Conservation (phyloP, 2,329 filamentous ascomycete genomes). For the Zymoseptoria brevis region DNA sequence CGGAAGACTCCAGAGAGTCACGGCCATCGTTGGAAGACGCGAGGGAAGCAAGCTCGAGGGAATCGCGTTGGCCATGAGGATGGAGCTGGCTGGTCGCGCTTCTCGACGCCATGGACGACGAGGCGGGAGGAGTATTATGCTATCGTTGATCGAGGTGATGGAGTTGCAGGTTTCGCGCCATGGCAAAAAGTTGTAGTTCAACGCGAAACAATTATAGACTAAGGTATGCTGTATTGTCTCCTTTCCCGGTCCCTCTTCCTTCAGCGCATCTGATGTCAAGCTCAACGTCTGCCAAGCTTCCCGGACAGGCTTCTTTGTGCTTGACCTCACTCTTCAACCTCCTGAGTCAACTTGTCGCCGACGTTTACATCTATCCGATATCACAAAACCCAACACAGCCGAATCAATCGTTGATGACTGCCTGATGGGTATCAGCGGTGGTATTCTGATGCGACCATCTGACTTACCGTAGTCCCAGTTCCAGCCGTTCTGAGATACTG, state of each 20-base stretch:
- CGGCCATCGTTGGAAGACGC: slow-evolving; percentile 69
- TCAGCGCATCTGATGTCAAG: not conserved
- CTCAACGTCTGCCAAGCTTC: not conserved
- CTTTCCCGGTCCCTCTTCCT: not conserved
- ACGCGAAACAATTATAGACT: not conserved
- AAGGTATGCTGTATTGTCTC: not conserved
- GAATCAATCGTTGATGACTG: slow-evolving; percentile 17
- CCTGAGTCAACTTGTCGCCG: not conserved
- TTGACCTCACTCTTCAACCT: not conserved
- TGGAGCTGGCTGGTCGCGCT: not conserved
- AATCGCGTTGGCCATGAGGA: slow-evolving; percentile 61
- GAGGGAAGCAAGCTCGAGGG: slow-evolving; percentile 89
- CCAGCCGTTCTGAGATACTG: slow-evolving; percentile 62
- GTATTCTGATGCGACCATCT: not conserved
- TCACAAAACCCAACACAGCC: too few relatives aligned
- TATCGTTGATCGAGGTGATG: not conserved
- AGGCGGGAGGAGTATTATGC: not conserved
- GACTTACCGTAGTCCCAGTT: slow-evolving; percentile 45
- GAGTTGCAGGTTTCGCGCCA: not conserved
- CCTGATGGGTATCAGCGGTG: slow-evolving; percentile 46
- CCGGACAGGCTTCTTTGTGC: not conserved
- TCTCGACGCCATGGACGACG: not conserved
- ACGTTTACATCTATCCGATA: not conserved
- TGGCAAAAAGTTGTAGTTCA: not conserved
- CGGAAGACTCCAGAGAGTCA: slow-evolving; percentile 63